phyloP scores from a whole-genome alignment of 2,329 filamentous ascomycete genomes.

The Zopfia rhizophila region DNA sequence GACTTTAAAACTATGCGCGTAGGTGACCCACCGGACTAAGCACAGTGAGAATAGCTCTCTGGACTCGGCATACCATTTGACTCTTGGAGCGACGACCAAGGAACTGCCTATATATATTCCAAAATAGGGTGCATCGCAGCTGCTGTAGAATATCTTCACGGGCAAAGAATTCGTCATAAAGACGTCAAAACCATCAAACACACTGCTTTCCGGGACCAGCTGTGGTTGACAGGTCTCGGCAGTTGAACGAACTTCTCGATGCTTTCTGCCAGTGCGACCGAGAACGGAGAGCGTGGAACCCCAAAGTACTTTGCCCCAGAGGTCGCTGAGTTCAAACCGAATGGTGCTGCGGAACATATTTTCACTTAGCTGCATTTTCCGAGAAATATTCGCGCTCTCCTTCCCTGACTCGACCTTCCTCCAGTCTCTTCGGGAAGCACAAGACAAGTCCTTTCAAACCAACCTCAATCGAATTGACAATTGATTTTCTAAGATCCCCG shows the following conservation, averaged over 20 bases:
- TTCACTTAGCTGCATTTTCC: conserved; percentile 31
- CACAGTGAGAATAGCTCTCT: conserved; percentile 5
- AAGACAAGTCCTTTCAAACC: conserved; percentile 15
- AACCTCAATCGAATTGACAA: conserved; percentile 12
- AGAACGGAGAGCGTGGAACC: conserved; percentile 31
- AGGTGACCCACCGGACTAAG: conserved; percentile 4
- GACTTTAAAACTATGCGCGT: conserved; percentile 24
- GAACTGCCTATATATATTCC: conserved; percentile 12
- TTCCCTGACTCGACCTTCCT: no score
- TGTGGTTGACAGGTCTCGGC: conserved; percentile 36
- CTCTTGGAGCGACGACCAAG: background rate
- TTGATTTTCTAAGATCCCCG: no score
- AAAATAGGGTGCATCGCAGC: conserved; percentile 30
- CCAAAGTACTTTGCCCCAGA: conserved; percentile 35
- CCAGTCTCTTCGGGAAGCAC: no score
- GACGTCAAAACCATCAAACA: conserved; percentile 34
- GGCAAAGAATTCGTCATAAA: conserved; percentile 31
- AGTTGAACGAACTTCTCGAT: conserved; percentile 34
- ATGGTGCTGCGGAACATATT: conserved; percentile 35
- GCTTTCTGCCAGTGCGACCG: conserved; percentile 31
- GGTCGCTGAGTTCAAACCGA: conserved; percentile 18
- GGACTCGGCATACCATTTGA: conserved; percentile 9
- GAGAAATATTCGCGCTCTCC: conserved; percentile 21
- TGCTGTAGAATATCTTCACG: conserved; percentile 32
- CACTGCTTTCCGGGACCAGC: conserved; percentile 20